phyloP scores from a whole-genome alignment of 2,329 filamentous ascomycete species.

The Fusarium torreyae region DNA sequence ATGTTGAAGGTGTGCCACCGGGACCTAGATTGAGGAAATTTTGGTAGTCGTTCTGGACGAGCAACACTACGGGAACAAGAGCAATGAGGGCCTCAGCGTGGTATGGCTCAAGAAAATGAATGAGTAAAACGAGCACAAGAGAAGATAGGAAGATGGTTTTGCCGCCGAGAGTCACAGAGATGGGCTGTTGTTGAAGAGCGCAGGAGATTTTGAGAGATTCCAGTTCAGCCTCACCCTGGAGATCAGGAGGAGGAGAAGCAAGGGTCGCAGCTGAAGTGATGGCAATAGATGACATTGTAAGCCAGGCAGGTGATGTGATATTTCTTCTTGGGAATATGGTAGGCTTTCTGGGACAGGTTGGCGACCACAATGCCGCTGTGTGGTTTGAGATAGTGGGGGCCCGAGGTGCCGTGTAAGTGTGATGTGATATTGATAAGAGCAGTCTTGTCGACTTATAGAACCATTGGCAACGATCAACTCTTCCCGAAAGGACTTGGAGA shows the following conservation, averaged over 20 bases:
- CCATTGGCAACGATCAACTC: background rate
- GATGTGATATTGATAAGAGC: slow-evolving; percentile 30
- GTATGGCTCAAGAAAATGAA: slow-evolving; percentile 66
- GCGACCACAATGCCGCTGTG: slow-evolving; percentile 37
- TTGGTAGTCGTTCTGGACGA: slow-evolving; percentile 79
- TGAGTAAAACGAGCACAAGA: slow-evolving; percentile 64
- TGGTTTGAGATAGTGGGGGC: slow-evolving; percentile 18
- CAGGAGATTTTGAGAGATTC: slow-evolving; percentile 43
- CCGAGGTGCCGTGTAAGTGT: slow-evolving; percentile 35
- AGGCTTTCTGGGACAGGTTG: slow-evolving; percentile 1
- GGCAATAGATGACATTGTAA: slow-evolving; percentile 48
- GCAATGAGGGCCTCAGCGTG: slow-evolving; percentile 66
- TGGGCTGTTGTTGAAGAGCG: slow-evolving; percentile 61
- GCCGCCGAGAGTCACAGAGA: slow-evolving; percentile 69
- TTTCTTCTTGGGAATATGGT: slow-evolving; percentile 2
- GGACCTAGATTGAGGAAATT: slow-evolving; percentile 84
- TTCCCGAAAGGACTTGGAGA: background rate
- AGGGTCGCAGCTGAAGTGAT: slow-evolving; percentile 50
- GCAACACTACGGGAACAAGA: slow-evolving; percentile 63
- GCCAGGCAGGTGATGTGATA: background rate
- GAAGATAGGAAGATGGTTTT: slow-evolving; percentile 63
- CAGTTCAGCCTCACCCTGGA: slow-evolving; percentile 40
- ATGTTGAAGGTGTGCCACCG: slow-evolving; percentile 83
- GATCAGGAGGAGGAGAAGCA: slow-evolving; percentile 39
- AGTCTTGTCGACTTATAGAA: slow-evolving; percentile 9